A percentile compares a stretch with the other conserved stretches of the same genome.
phyloP scores from a whole-genome alignment of 768 basidiomycete genomes.

The Tylopilus sp. region DNA sequence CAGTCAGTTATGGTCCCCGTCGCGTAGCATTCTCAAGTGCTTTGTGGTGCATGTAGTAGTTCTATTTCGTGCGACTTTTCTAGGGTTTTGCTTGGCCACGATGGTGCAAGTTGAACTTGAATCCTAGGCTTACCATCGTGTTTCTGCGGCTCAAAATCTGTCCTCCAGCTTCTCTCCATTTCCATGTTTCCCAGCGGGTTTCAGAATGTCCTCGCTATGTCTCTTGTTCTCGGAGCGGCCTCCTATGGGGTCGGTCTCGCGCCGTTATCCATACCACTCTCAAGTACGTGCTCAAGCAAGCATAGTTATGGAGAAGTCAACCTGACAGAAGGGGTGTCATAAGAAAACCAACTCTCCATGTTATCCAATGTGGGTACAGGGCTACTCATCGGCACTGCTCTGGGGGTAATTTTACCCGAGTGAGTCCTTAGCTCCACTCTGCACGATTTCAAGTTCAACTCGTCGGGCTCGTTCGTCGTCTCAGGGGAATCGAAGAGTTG shows the following conservation, averaged over 20 bases:
- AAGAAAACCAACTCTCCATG: constrained; percentile 42
- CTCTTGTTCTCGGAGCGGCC: constrained; percentile 53
- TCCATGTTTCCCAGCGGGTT: constrained; percentile 25
- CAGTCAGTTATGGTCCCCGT: neutral
- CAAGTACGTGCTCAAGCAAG: constrained; percentile 42
- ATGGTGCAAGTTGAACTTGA: neutral
- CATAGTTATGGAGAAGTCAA: neutral
- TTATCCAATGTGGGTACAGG: constrained; percentile 72
- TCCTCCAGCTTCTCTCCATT: neutral
- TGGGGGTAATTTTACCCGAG: constrained; percentile 94
- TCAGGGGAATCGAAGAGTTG: constrained; percentile 71
- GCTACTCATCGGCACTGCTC: constrained; percentile 81
- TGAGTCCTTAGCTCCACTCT: constrained; percentile 39
- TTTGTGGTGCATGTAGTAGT: too few relatives aligned
- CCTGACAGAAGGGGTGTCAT: constrained; percentile 29
- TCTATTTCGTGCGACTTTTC: too few relatives aligned
- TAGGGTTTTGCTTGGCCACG: too few relatives aligned
- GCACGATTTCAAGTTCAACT: neutral
- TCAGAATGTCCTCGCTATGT: constrained; percentile 40
- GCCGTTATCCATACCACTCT: constrained; percentile 71
- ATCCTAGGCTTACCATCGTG: neutral
- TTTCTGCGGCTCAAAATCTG: neutral
- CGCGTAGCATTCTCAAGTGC: neutral
- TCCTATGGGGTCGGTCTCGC: constrained; percentile 71
- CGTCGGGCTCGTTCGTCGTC: neutral